Conservation (phyloP, 805 yeast species). For the Metschnikowia anglica region DNA sequence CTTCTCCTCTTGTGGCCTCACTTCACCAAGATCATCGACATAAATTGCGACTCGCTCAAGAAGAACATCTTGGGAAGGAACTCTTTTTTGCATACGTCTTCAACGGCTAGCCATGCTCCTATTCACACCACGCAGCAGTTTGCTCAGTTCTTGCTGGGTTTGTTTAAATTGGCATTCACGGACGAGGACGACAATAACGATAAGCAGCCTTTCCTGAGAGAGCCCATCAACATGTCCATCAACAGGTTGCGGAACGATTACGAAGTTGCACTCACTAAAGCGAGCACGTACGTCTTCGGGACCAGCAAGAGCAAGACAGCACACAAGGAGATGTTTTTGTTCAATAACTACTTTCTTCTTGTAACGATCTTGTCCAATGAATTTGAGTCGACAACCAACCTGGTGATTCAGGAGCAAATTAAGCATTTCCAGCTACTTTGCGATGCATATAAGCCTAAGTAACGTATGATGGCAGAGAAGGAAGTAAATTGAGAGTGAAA, state of each 20-base stretch:
- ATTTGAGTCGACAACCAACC: constrained; percentile 24
- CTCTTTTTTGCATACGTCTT: constrained; percentile 24
- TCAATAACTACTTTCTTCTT: constrained; percentile 66
- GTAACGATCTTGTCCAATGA: constrained; percentile 52
- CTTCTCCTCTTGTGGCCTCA: constrained; percentile 80
- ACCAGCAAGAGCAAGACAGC: constrained; percentile 34
- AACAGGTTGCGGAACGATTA: constrained; percentile 72
- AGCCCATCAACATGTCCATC: constrained; percentile 72
- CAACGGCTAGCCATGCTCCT: constrained; percentile 35
- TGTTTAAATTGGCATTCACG: constrained; percentile 52
- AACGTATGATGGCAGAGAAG: no score
- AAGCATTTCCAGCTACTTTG: constrained; percentile 41
- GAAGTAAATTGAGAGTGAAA: no score
- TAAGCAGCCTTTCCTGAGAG: constrained; percentile 42
- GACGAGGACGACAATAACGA: constrained; percentile 23
- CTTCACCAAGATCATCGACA: constrained; percentile 72
- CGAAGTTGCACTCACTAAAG: constrained; percentile 72
- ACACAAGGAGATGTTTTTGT: constrained; percentile 68
- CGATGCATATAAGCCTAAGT: constrained; percentile 35
- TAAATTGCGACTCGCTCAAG: constrained; percentile 71
- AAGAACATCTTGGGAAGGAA: constrained; percentile 39
- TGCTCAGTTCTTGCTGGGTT: constrained; percentile 67
- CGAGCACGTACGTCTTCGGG: constrained; percentile 48
- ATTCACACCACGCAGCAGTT: constrained; percentile 73
- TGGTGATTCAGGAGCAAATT: constrained; percentile 36